Evolutionary conservation across 129 eudicot species (phyloP), one percentile per base, ranked within the genome.

Genomic region (Solidago caesia): DNA sequence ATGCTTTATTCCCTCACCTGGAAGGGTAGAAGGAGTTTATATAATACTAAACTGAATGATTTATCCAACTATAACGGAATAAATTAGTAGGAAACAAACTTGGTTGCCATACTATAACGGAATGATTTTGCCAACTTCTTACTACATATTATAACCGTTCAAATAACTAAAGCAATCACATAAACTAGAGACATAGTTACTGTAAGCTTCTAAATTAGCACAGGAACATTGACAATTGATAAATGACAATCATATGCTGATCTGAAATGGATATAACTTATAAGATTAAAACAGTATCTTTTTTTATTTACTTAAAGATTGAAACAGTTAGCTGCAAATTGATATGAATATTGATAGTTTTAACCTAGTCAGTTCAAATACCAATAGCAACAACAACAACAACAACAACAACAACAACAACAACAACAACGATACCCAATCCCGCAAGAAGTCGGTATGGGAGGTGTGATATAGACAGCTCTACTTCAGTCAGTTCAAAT

Each of bases 1-100:
- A 74, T 44, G 66, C 12, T 79, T 68, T 46, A 45, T 58, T 69
- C 67, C 80, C 43, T 80, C 84, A 45, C 89, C 97, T 92, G 79
- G 41, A 82, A 65, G 51, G 60, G 43, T 76, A 67, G 6, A 5
- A 15, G 4, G 15, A 44, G 46, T 64, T 16, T 45, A 44, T 13
- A 15, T 6, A 59, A 2, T 33, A 1, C 21, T 33, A n/a, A 43
- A 10, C 21, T 0, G 21, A 21, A 21, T 21, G 21, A 21, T 21
- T 27, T 44, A 52, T 8, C 43, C 27, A 27, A 69, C 39, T 7
- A 29, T 41, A 29, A 43, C 21, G 44, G 29, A 44, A 12, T 15
- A 64, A 60, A 60, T 0, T 26, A 60, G 39, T 33, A 33, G 39
- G 39, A 33, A 1, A 33, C 3, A 1, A 33, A 33, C 39, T 33